Evolutionary conservation across 2,329 filamentous ascomycete genomes (phyloP).

Genomic region (Clarireedia hainanense): DNA sequence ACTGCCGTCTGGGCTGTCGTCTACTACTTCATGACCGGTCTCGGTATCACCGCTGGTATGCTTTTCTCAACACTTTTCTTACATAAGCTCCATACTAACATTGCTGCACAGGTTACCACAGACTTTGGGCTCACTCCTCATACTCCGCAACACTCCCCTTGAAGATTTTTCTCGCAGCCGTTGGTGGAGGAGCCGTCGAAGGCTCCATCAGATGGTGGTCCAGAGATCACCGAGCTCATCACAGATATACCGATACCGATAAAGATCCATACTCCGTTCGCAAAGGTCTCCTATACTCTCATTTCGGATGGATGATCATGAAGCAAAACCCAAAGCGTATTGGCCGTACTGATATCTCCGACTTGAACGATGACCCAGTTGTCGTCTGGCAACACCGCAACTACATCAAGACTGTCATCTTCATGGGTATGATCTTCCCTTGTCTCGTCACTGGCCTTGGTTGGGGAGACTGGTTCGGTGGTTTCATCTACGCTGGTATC

Average conservation of each 20-base stretch:
- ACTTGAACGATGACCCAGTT: slow-evolving; percentile 77
- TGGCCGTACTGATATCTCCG: slow-evolving; percentile 80
- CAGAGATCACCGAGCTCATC: slow-evolving; percentile 77
- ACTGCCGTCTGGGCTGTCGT: slow-evolving; percentile 65
- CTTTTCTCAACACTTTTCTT: slow-evolving; percentile 4
- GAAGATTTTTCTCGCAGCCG: slow-evolving; percentile 72
- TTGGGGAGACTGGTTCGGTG: slow-evolving; percentile 76
- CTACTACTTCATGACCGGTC: slow-evolving; percentile 79
- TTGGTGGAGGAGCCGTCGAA: slow-evolving; percentile 76
- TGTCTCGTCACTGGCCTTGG: slow-evolving; percentile 66
- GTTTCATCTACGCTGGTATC: slow-evolving; percentile 78
- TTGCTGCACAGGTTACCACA: slow-evolving; percentile 54
- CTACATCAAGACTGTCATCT: slow-evolving; percentile 72
- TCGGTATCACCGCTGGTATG: slow-evolving; percentile 72
- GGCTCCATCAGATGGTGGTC: slow-evolving; percentile 88
- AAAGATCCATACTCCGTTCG: slow-evolving; percentile 88
- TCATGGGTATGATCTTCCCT: slow-evolving; percentile 72
- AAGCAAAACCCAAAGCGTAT: slow-evolving; percentile 89
- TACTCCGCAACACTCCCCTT: slow-evolving; percentile 72
- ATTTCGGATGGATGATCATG: slow-evolving; percentile 87
- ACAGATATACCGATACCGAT: slow-evolving; percentile 86
- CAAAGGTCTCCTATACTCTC: slow-evolving; percentile 78
- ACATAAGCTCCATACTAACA: not conserved
- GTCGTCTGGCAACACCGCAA: slow-evolving; percentile 84
- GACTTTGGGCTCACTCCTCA: slow-evolving; percentile 79